Conservation (phyloP, 306 rosid genomes). For the Quercus cerris region DNA sequence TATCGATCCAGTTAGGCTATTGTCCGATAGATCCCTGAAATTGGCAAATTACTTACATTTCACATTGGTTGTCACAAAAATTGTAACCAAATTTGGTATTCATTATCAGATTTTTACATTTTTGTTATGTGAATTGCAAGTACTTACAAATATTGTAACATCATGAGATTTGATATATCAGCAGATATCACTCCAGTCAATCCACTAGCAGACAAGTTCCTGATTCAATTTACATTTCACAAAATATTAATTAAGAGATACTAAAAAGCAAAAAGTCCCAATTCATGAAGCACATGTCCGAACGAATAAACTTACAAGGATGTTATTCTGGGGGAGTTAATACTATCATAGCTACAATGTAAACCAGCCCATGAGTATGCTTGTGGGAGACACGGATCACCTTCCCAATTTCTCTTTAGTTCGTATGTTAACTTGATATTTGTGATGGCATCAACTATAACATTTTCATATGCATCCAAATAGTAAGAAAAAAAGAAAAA, state of each 20-base stretch:
- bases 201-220: constrained; percentile 47
- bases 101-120: no score
- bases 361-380: constrained; percentile 51
- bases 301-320: constrained; percentile 38
- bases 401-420: no score
- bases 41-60: constrained; percentile 1
- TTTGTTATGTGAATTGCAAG: neutral
- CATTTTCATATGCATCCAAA: no score
- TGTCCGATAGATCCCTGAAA: constrained; percentile 62
- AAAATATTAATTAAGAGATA: no score
- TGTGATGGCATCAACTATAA: constrained; percentile 42
- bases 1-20: constrained; percentile 35
- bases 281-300: neutral
- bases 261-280: neutral
- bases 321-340: constrained; percentile 38
- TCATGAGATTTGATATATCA: constrained; percentile 30
- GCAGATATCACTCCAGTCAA: constrained; percentile 37
- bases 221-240: constrained; percentile 25
- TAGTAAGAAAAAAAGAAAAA: no score
- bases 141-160: constrained; percentile 47
- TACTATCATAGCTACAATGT: constrained; percentile 29
- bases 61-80: neutral
- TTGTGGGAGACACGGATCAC: constrained; percentile 42
- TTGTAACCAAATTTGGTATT: neutral
- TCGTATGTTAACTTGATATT: no score